Base-by-base conservation (phyloP, 345 rosid species). In the Gossypium herbaceum region DNA sequence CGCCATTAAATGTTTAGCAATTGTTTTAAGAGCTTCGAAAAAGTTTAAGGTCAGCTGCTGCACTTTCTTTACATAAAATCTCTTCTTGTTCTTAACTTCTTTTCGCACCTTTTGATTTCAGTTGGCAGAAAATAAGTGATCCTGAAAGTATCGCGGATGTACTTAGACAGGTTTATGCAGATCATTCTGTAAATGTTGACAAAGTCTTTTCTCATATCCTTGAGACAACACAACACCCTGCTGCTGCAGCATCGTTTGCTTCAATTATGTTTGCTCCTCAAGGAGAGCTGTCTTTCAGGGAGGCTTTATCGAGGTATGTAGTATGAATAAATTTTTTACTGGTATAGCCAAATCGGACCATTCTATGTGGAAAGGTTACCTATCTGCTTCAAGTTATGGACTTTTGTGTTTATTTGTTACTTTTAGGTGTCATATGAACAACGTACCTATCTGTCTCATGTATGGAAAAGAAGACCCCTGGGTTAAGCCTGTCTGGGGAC, bases 401-500 rank as follows among this genome's bases (percentile, higher is more conserved):
- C 69, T 68, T 77, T 2, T 17, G 48, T 9, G 6, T 44, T 22
- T 20, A 2, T 45, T 13, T 63, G 60, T 58, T 81, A 4, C 39
- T 62, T 79, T 58, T 73, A 94, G 98, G 86, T 90, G 97, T 76
- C 88, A 80, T 74, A 68, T 65, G 79, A 88, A 81, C 75, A 68
- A 78, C 61, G 83, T 91, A 66, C 90, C 93, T 0, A 75, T 95
- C 82, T 92, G 97, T 80, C 97, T 95, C 54, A 60, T 91, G 87
- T 92, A 95, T 50, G 99, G 99, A 77, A 95, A 83, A 84, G 97
- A 95, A 81, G 98, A 95, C 73, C 99, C 99, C 70, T 95, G 98
- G 98, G 98, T 92, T 81, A 88, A 76, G 82, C 99, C 99, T 11
- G n/a, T 92, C 8, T 92, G 97, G 98, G 98, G 93, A 45, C 88